A percentile compares a stretch with the other conserved stretches of the same genome.
These are phyloP conservation scores for Magnolia kwangsiensis DNA, from an alignment of 164 flowering plant species.

Conservation along the genomic window DNA sequence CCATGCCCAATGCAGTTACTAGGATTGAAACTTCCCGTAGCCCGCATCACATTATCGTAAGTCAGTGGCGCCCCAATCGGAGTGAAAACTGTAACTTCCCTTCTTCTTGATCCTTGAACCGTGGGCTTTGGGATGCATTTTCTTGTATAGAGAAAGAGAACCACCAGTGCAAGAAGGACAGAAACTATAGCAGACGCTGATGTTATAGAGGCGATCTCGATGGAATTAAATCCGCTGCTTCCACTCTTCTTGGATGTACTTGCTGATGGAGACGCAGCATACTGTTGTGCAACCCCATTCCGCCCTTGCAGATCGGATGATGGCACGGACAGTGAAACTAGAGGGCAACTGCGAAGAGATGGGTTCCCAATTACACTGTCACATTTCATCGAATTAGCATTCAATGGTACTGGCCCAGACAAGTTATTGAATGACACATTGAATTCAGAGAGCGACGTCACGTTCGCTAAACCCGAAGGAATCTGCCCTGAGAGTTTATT, in stretches of 20 bases:
- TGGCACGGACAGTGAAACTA: slow-evolving; percentile 36
- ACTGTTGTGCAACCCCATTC: slow-evolving; percentile 24
- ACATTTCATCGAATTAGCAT: slow-evolving; percentile 31
- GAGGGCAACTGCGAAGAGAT: slow-evolving; percentile 40
- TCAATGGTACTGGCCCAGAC: slow-evolving; percentile 60
- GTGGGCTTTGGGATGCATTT: slow-evolving; percentile 55
- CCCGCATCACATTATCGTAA: slow-evolving; percentile 69
- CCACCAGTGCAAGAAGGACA: slow-evolving; percentile 63
- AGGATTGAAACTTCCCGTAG: slow-evolving; percentile 71
- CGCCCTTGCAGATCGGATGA: slow-evolving; percentile 44
- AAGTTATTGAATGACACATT: slow-evolving; percentile 81
- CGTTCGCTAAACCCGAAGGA: slow-evolving; percentile 56
- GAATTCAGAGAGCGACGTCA: slow-evolving; percentile 48
- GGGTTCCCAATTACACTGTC: slow-evolving; percentile 20
- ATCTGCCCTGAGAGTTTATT: slow-evolving; percentile 68
- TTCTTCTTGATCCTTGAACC: slow-evolving; percentile 44
- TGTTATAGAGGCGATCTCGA: slow-evolving; percentile 79
- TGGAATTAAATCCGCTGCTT: slow-evolving; percentile 47
- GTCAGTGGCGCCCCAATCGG: slow-evolving; percentile 71
- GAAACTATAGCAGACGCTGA: slow-evolving; percentile 82
- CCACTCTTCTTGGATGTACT: slow-evolving; percentile 15
- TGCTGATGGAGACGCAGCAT: slow-evolving; percentile 39
- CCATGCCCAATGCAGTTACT: slow-evolving; percentile 91
- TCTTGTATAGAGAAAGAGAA: slow-evolving; percentile 66
- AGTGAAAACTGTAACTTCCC: slow-evolving; percentile 61